Base-by-base conservation (phyloP, 306 rosid genomes). In the Styphnolobium japonicum region DNA sequence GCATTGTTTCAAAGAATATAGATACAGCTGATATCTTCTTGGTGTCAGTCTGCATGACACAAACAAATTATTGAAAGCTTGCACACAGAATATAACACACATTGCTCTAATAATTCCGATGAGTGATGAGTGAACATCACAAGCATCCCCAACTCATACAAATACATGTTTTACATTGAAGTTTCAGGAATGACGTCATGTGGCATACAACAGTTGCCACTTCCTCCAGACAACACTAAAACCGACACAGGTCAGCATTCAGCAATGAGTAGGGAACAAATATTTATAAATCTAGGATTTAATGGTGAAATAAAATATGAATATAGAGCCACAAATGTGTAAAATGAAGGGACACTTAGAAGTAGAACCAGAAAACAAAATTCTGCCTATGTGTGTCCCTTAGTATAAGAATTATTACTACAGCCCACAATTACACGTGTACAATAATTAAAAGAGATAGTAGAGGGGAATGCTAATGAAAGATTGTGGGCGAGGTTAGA, bases 1-100 rank as follows among this genome's bases (percentile, higher is more conserved):
- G 97, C 97, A 92, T 90, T 58, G 97, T 92, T 90, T 92, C 97
- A 52, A 92, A 92, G 84, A 89, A 92, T 73, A 92, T 86, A 22
- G 97, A 92, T 51, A 92, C 97, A 34, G 97, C 97, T 23, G 97
- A 92, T 83, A 92, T 92, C 92, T 92, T 92, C 89, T 92, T 92
- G 82, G 97, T 92, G 85, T 92, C 97, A 40, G 97, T 92, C 97
- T 92, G 94, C 90, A 87, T 16, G 8, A 71, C 65, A 82, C 42
- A 69, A 49, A 67, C 23, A 67, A 78, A 77, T 33, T 45, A 31
- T 62, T 23, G 36, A 57, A 69, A 9, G 37, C 62, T 75, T 37
- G 31, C 16, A 55, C 25, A 57, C 74, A 61, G 61, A 63, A 73
- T 65, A 63, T 7, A 19, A 56, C 18, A 23, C 22, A 42, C 62